Evolutionary conservation across 2,329 filamentous ascomycete genomes (phyloP), one percentile per base, ranked within the genome.

Genomic region (Pseudogymnoascus sp.): DNA sequence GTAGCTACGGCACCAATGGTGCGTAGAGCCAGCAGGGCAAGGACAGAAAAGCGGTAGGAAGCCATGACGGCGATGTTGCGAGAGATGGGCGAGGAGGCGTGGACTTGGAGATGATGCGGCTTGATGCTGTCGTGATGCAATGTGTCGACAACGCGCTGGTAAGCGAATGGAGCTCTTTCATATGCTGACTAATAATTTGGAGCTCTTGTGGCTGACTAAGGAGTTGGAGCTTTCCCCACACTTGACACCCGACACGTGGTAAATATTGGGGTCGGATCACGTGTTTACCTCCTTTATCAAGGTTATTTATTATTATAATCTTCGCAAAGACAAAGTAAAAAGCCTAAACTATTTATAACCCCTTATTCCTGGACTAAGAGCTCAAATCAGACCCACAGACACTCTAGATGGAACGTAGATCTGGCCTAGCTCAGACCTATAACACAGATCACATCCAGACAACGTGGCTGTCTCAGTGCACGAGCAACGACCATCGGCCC

Each of bases 11-110:
- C 86, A 74, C 84, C 82, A 68, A 89, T 79, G 69, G 87, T 82
- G 75, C 86, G 84, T 71, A 90, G 79, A 66, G 89, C 88, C 76
- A 91, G 79, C 66, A 93, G 78, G 70, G 88, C 87, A 71, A 93
- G 79, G 65, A 88, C 81, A 70, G 89, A 85, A 72, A 89, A 82
- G 78, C 86, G 88, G 77, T 90, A 82, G 73, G 83, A 85, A 78
- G 88, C 85, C 90, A 95, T 95, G 26, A 10, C 37, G 56, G 7
- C 31, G 19, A 38, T 60, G 29, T 60, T 53, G 46, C 23, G 26
- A 53, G 46, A 53, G 46, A 31, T 53, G n/a, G 23, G 46, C 17
- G 9, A 31, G 23, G 44, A 17, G 46, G 15, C 46, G 46, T 17
- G n/a, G 46, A 53, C 23, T 53, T 53, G n/a, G 23, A 53, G 46